Evolutionary conservation across 2,329 filamentous ascomycete species (phyloP), one percentile per base, ranked within the genome.

Genomic region (Scytalidium sp.): DNA sequence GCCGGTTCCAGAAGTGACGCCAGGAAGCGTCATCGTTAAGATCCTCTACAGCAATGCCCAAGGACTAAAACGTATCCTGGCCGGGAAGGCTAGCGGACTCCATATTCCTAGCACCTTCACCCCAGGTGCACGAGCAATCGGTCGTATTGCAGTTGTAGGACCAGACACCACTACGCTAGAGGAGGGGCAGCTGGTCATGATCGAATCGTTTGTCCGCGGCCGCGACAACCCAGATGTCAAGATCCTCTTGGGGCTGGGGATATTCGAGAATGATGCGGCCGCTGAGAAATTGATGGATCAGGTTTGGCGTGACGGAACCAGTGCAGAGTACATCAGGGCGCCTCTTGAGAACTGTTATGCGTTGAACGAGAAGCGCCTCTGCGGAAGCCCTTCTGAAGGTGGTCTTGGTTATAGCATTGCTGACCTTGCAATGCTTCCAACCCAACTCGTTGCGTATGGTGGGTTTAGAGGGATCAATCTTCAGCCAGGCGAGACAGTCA

Each of bases 381-480:
- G 46, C 48, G 54, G 19, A 46, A 51, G 45, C 46, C 46, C 2
- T 6, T 21, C 40, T 1, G n/a, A 41, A 10, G 50, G 50, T 11
- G 50, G 50, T 9, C 19, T 55, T 9, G 48, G 52, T 19, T 55
- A 60, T 19, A 55, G 46, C 19, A 51, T 49, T 20, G 48, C 40
- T 10, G 53, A 56, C 39, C 22, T 56, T 8, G 21, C 41, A 4
- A 19, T 23, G 39, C 5, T 48, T 10, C 17, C 20, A 17, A 42
- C 36, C 10, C 40, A 36, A 19, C n/a, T 74, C 0, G 70, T 79
- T 1, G 61, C 70, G 1, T 75, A 67, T 51, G 76, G 75, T 8
- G 76, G 76, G 1, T 59, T 80, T 1, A 47, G 64, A 11, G 68
- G 67, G 19, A 70, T 78, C 49, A 60, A 68, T 5, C 46, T 77